Base-by-base conservation (phyloP, 225 moss, liverwort and hornwort species). In the Straminergon stramineum region DNA sequence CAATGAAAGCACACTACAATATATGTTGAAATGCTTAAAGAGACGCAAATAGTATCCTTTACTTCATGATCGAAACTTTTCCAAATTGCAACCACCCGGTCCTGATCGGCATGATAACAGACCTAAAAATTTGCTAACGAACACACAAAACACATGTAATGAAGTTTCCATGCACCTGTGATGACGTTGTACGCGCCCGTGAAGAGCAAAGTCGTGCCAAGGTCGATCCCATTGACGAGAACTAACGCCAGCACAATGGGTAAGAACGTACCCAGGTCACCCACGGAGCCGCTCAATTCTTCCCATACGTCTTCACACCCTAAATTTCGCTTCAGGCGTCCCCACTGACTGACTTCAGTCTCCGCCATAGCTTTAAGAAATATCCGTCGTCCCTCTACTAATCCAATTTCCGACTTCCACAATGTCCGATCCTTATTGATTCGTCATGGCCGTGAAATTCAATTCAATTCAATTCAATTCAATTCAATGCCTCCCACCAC, bases 231-330 rank as follows among this genome's bases (percentile, higher is more conserved):
- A 81, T 96, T 98, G 81, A 94, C 96, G 75, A 96, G 92, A n/a
- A 95, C 91, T 67, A 98, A 86, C 52, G 98, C 96, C 75, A 98
- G 81, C 31, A 96, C 86, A 66, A 98, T 94, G 31, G 98, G 98
- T 75, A 98, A 62, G 88, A 96, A 98, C 7, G 98, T 98, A 31
- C 97, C 97, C 5, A 98, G 90, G 88, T 98, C 98, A 55, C 98
- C 98, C 84, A 98, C 90, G 23, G 97, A 94, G 86, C 98, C 98
- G 78, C 97, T 96, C 82, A 94, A 76, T 81, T 98, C 98, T 39
- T 92, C 90, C 95, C 94, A 96, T 15, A 94, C 18, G 57, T 86
- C 66, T 45, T 87, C 89, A 65, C 66, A 92, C 89, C 77, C 89
- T 24, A 92, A 78, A 89, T 93, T 93, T 61, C 87, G 86, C 80